phyloP scores from a whole-genome alignment of 2,329 filamentous ascomycete species.

The Thielaviopsis musarum region DNA sequence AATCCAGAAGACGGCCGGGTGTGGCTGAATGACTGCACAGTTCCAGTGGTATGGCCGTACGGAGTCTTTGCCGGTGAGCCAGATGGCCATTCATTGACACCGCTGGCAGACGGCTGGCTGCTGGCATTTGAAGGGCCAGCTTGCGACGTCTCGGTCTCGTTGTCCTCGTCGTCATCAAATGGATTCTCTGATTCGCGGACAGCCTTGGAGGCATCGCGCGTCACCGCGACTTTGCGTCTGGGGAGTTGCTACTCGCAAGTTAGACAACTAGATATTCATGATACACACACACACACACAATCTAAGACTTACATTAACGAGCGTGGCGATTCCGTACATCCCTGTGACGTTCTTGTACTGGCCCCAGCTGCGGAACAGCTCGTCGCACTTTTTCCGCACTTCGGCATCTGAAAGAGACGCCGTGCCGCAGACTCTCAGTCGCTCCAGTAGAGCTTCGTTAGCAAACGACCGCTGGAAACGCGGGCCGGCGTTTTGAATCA shows the following conservation, averaged over 20 bases:
- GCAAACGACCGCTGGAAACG: conserved; percentile 76
- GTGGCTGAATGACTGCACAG: conserved; percentile 14
- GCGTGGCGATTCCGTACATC: conserved; percentile 58
- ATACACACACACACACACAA: not conserved
- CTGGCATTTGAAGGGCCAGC: not conserved
- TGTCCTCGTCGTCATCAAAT: conserved; percentile 49
- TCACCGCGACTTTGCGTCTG: conserved; percentile 52
- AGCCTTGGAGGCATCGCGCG: conserved; percentile 66
- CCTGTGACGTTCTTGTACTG: conserved; percentile 70
- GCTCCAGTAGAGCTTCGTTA: conserved; percentile 82
- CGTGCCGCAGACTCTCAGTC: conserved; percentile 72
- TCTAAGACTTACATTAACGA: conserved; percentile 42
- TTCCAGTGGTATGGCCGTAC: conserved; percentile 10
- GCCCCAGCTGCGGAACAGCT: conserved; percentile 77
- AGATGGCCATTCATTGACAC: not conserved
- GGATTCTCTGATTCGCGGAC: conserved; percentile 65
- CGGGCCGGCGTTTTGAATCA: conserved; percentile 85
- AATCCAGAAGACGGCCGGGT: conserved; percentile 24
- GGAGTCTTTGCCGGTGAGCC: conserved; percentile 12
- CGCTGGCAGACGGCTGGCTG: not conserved
- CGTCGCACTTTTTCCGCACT: conserved; percentile 76
- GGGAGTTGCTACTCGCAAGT: conserved; percentile 36
- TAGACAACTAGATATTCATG: not conserved
- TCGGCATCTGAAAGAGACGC: conserved; percentile 69
- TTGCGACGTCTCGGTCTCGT: conserved; percentile 22